Evolutionary conservation across 2,329 filamentous ascomycete genomes (phyloP), one percentile per base, ranked within the genome.

Genomic region (Paraphoma chrysanthemicola): DNA sequence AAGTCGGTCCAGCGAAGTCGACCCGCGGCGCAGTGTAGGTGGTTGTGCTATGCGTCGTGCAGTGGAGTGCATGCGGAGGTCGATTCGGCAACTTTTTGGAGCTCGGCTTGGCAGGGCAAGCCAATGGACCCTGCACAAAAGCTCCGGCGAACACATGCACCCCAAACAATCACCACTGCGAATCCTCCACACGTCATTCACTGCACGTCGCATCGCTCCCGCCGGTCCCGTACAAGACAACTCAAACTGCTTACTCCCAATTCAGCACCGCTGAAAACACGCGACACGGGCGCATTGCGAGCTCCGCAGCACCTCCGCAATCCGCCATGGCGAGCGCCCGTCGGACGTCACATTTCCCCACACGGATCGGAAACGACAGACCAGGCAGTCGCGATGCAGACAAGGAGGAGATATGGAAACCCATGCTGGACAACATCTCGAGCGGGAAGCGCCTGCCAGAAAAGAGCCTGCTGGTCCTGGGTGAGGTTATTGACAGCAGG

Each of bases 391-490:
- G 90, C 68, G 89, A 89, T 76, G 80, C 80, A 44, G 79, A 81
- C 62, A 93, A 92, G 80, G 92, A 91, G 79, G 92, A 96, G 74
- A 89, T 97, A 78, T 97, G 94, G 94, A 93, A 90, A 59, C 93
- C 92, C 44, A 92, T 97, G 90, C 84, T 97, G 66, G 92, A 96
- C 77, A 89, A 87, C 51, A 93, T 95, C 67, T 92, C 93, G 68
- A 96, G 91, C 78, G 92, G 91, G 65, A 96, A 95, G 82, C 86
- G 90, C 67, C 81, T 97, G 70, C 92, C 93, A 6, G 92, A 97
- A 79, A 97, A 97, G 85, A 96, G 93, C 75, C 80, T 97, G 60
- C 80, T 97, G 42, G 88, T 97, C 18, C 80, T 97, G 74, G 93
- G 92, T 92, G 83, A 63, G 83, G 68, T 36, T 31, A 18, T 38